Conservation (phyloP, 768 basidiomycete species). For the Neoboletus subvelutipes region DNA sequence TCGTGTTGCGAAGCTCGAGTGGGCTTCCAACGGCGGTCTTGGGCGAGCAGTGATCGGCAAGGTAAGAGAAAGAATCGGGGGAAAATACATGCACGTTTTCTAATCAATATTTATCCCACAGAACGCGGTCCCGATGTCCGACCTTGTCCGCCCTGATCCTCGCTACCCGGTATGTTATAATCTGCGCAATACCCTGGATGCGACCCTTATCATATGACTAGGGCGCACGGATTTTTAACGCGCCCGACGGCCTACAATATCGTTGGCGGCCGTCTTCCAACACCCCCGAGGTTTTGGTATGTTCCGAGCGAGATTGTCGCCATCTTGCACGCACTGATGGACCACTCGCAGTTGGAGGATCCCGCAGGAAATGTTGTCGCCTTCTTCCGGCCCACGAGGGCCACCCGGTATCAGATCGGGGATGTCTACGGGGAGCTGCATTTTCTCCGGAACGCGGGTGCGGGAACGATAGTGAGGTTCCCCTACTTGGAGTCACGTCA, state of each 20-base stretch:
- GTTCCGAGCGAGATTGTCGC: slow-evolving; percentile 25
- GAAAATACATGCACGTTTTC: slow-evolving; percentile 15
- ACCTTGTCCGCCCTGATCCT: slow-evolving; percentile 73
- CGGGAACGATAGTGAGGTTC: slow-evolving; percentile 70
- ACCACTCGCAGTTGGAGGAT: slow-evolving; percentile 62
- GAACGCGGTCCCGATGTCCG: slow-evolving; percentile 79
- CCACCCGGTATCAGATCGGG: slow-evolving; percentile 80
- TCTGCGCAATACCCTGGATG: slow-evolving; percentile 9
- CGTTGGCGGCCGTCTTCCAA: slow-evolving; percentile 72
- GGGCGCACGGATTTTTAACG: slow-evolving; percentile 72
- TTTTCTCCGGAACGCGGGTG: slow-evolving; percentile 74
- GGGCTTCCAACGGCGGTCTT: slow-evolving; percentile 78
- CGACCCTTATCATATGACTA: slow-evolving; percentile 29
- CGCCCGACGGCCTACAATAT: slow-evolving; percentile 79
- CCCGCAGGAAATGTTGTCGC: slow-evolving; percentile 67
- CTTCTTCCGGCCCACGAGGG: slow-evolving; percentile 75
- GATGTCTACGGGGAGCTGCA: slow-evolving; percentile 87
- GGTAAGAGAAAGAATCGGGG: slow-evolving; percentile 40
- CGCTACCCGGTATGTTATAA: slow-evolving; percentile 52
- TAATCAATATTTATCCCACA: slow-evolving; percentile 38
- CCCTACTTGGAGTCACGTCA: slow-evolving; percentile 21
- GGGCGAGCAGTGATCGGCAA: slow-evolving; percentile 86
- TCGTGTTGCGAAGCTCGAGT: slow-evolving; percentile 84
- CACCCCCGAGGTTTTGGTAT: slow-evolving; percentile 58
- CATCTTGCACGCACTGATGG: slow-evolving; percentile 6